These are phyloP conservation scores for Vicia faba DNA, from an alignment of 306 rosid species.

Conservation along the genomic window DNA sequence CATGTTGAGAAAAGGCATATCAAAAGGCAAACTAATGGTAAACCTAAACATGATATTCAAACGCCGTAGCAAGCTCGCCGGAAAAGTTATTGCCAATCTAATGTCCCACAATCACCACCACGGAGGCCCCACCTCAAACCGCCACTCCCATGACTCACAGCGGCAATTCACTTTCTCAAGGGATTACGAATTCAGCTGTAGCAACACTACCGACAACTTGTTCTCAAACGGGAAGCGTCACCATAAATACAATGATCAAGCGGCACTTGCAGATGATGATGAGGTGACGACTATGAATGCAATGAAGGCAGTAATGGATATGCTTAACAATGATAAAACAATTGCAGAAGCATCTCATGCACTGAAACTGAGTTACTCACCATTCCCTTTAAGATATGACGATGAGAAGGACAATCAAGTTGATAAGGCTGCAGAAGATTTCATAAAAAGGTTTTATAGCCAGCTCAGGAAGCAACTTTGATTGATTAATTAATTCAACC, in stretches of 20 bases:
- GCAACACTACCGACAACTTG: conserved; percentile 64
- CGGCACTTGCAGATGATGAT: conserved; percentile 56
- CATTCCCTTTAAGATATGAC: conserved; percentile 59
- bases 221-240: conserved; percentile 52
- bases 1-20: conserved; percentile 2
- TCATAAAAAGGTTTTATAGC: conserved; percentile 75
- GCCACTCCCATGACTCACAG: not conserved
- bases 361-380: no score
- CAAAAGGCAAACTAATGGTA: conserved; percentile 35
- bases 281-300: conserved; percentile 50
- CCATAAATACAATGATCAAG: conserved; percentile 1
- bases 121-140: conserved; percentile 33
- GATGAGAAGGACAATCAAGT: conserved; percentile 53
- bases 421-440: conserved; percentile 82
- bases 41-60: conserved; percentile 73
- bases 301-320: conserved; percentile 51
- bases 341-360: conserved; percentile 40
- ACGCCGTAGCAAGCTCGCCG: conserved; percentile 80
- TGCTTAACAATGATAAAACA: conserved; percentile 38
- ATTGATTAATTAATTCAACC: conserved; percentile 4
- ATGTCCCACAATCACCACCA: conserved; percentile 57
- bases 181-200: conserved; percentile 94
- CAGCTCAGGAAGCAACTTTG: conserved; percentile 54
- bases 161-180: conserved; percentile 18
- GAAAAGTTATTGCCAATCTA: conserved; percentile 74